A percentile compares a stretch with the other conserved stretches of the same genome.
Conservation (phyloP, 192 early-diverging fungal species). For the Linnemannia zychae region DNA sequence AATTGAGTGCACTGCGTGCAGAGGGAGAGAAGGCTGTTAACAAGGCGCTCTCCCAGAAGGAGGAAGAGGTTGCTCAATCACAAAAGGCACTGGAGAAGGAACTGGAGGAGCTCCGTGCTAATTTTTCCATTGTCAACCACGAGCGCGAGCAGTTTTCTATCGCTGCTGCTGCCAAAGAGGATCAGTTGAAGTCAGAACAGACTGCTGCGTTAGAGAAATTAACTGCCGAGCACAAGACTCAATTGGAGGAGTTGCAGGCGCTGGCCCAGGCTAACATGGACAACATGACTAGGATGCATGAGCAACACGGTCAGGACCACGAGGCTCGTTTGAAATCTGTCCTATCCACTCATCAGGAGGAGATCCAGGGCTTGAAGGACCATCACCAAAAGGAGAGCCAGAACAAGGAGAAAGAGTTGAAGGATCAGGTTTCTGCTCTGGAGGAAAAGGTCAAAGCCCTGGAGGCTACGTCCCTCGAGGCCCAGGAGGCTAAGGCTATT, state of each 20-base stretch:
- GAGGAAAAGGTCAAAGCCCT: constrained; percentile 34
- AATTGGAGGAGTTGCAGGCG: constrained; percentile 31
- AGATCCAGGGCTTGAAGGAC: constrained; percentile 31
- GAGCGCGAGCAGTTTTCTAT: constrained; percentile 37
- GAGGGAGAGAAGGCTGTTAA: constrained; percentile 26
- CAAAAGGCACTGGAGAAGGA: constrained; percentile 27
- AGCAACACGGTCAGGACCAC: constrained; percentile 53
- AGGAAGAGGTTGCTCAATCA: constrained; percentile 22
- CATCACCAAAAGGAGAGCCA: constrained; percentile 20
- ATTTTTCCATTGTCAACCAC: constrained; percentile 8
- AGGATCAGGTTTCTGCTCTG: background rate
- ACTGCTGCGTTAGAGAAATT: constrained; percentile 13
- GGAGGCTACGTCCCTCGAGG: constrained; percentile 2
- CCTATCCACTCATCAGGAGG: constrained; percentile 38
- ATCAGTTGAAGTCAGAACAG: constrained; percentile 33
- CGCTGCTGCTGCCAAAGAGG: constrained; percentile 23
- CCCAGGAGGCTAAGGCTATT: constrained; percentile 17
- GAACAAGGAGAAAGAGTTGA: constrained; percentile 27
- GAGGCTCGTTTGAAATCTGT: constrained; percentile 35
- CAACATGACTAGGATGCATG: constrained; percentile 53
- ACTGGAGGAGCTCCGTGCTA: constrained; percentile 25
- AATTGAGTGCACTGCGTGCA: constrained; percentile 29
- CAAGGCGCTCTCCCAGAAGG: constrained; percentile 32
- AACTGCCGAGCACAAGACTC: constrained; percentile 24
- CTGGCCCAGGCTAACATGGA: constrained; percentile 33